A percentile compares a stretch with the other conserved stretches of the same genome.
Evolutionary conservation across 2,329 filamentous ascomycete species (phyloP).

Genomic region (Trichoderma endophyticum): DNA sequence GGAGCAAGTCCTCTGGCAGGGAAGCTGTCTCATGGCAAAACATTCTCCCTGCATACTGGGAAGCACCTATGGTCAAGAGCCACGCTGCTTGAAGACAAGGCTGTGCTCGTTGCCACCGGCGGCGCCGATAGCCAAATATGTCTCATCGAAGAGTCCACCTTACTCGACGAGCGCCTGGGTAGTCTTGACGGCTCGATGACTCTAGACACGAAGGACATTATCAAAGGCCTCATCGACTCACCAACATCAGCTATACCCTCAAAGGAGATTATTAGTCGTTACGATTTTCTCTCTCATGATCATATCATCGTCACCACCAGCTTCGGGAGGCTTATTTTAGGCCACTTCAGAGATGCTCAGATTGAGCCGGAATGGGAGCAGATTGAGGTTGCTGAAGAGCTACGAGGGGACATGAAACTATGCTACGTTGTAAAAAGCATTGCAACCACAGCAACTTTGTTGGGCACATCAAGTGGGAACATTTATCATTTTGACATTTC

Average conservation of each 20-base stretch:
- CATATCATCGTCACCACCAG: slow-evolving; percentile 57
- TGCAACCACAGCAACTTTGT: slow-evolving; percentile 38
- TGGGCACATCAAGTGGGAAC: slow-evolving; percentile 49
- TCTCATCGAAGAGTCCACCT: slow-evolving; percentile 37
- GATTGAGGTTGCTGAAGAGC: slow-evolving; percentile 34
- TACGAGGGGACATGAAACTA: slow-evolving; percentile 39
- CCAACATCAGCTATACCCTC: not conserved
- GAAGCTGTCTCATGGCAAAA: slow-evolving; percentile 50
- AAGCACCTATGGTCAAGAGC: slow-evolving; percentile 88
- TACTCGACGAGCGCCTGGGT: not conserved
- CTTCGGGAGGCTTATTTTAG: slow-evolving; percentile 56
- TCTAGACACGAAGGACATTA: slow-evolving; percentile 35
- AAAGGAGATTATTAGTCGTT: slow-evolving; percentile 54
- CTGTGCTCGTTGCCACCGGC: slow-evolving; percentile 62
- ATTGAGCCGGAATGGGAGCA: slow-evolving; percentile 41
- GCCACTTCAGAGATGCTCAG: slow-evolving; percentile 30
- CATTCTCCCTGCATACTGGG: slow-evolving; percentile 67
- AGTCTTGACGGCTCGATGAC: slow-evolving; percentile 20
- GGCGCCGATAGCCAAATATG: slow-evolving; percentile 76
- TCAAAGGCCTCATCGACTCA: slow-evolving; percentile 20
- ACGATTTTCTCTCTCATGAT: slow-evolving; percentile 57
- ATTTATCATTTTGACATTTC: slow-evolving; percentile 43
- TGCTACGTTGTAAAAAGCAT: slow-evolving; percentile 48
- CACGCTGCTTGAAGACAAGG: slow-evolving; percentile 30
- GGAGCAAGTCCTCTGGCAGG: slow-evolving; percentile 6